Percentiles rank a stretch among this genome's conserved stretches.
Conservation (phyloP, 352 stramenopile genomes). For the Phytophthora chlamydospora region DNA sequence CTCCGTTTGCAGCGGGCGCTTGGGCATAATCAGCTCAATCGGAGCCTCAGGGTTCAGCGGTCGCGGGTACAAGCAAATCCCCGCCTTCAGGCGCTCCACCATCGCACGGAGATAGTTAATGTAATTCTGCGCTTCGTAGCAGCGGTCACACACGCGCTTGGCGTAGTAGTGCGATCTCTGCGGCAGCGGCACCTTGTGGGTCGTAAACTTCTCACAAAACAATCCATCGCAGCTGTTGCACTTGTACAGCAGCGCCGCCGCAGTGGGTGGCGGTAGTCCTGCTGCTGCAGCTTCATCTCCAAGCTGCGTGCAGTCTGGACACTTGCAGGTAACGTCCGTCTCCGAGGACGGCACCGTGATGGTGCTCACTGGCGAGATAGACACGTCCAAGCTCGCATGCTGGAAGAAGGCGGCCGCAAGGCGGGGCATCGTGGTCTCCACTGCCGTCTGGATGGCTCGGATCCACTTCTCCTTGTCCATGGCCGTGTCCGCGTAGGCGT, state of each 20-base stretch:
- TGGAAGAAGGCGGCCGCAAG: slow-evolving; percentile 56
- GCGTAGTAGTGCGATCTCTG: slow-evolving; percentile 84
- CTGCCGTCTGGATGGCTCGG: slow-evolving; percentile 84
- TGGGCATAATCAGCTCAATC: slow-evolving; percentile 90
- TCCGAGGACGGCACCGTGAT: slow-evolving; percentile 53
- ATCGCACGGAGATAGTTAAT: slow-evolving; percentile 88
- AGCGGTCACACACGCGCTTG: slow-evolving; percentile 88
- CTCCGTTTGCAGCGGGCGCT: slow-evolving; percentile 78
- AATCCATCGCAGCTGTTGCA: slow-evolving; percentile 83
- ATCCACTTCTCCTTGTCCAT: slow-evolving; percentile 93
- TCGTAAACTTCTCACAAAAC: slow-evolving; percentile 86
- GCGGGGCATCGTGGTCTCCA: slow-evolving; percentile 83
- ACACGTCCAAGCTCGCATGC: slow-evolving; percentile 49
- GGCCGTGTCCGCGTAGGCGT: slow-evolving; percentile 85
- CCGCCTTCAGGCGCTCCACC: slow-evolving; percentile 82
- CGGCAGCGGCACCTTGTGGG: slow-evolving; percentile 78
- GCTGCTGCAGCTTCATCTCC: slow-evolving; percentile 33
- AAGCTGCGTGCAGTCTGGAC: slow-evolving; percentile 60
- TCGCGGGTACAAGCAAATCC: slow-evolving; percentile 88
- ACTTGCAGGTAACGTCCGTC: slow-evolving; percentile 71
- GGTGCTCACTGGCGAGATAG: slow-evolving; percentile 62
- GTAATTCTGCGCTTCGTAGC: slow-evolving; percentile 84
- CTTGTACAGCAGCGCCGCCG: slow-evolving; percentile 72
- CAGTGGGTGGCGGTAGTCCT: slow-evolving; percentile 26
- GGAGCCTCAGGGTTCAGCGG: slow-evolving; percentile 83